phyloP scores from a whole-genome alignment of 805 yeast species.

The Scheffersomyces amazonensis region DNA sequence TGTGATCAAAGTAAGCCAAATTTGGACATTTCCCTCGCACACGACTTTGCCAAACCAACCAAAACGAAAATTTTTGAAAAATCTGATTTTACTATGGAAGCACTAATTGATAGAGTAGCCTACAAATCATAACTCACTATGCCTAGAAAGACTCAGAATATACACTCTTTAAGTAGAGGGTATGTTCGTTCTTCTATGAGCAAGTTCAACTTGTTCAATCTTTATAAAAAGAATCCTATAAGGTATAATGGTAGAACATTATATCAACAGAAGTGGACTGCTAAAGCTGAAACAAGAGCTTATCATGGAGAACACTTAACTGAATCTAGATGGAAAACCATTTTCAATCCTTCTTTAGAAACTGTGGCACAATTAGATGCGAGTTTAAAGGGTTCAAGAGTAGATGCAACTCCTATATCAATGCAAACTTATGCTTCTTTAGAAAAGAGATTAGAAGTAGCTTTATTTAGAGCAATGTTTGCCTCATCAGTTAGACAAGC shows the following conservation, averaged over 20 bases:
- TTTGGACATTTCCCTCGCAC: no score
- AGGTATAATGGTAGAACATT: slow-evolving; percentile 61
- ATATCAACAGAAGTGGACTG: slow-evolving; percentile 87
- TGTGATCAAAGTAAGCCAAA: no score
- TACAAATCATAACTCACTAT: slow-evolving; percentile 24
- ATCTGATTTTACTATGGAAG: no score
- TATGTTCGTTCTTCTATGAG: slow-evolving; percentile 87
- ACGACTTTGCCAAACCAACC: no score
- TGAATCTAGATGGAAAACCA: slow-evolving; percentile 74
- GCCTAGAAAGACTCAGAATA: slow-evolving; percentile 61
- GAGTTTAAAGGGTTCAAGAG: slow-evolving; percentile 58
- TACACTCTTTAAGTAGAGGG: slow-evolving; percentile 62
- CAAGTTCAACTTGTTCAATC: slow-evolving; percentile 85
- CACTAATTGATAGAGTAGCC: no score
- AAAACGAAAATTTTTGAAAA: no score
- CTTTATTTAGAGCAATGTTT: slow-evolving; percentile 87
- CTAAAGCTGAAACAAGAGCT: slow-evolving; percentile 88
- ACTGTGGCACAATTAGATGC: slow-evolving; percentile 90
- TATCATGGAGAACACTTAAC: slow-evolving; percentile 94
- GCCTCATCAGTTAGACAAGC: slow-evolving; percentile 95
- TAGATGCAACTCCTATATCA: slow-evolving; percentile 72
- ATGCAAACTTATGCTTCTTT: slow-evolving; percentile 85
- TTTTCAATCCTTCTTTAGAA: slow-evolving; percentile 67
- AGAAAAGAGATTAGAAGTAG: slow-evolving; percentile 87
- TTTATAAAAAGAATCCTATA: slow-evolving; percentile 67